Percentiles rank a stretch among this genome's conserved stretches.
Evolutionary conservation across 208 protist genomes (phyloP).

Genomic region (Zelonia costaricensis): DNA sequence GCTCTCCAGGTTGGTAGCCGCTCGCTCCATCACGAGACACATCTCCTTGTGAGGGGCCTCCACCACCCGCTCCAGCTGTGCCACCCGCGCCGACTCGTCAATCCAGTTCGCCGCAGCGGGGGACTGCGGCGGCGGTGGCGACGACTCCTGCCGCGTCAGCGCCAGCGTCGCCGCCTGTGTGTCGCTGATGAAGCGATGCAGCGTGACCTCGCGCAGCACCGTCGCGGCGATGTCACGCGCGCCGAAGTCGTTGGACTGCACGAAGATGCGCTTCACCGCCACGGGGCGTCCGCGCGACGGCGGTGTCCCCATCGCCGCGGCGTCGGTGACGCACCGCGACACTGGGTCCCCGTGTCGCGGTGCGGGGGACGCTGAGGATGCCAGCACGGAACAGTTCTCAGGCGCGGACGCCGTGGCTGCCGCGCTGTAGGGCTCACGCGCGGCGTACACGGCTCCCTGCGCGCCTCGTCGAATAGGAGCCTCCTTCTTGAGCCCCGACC

Average conservation of each 20-base stretch:
- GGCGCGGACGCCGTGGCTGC: not conserved
- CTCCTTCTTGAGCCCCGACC: constrained; percentile 55
- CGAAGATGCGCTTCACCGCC: constrained; percentile 87
- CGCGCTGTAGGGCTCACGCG: constrained; percentile 28
- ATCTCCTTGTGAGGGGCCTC: constrained; percentile 81
- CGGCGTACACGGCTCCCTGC: constrained; percentile 84
- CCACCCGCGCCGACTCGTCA: constrained; percentile 36
- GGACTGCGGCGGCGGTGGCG: not conserved
- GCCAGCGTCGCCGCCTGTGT: constrained; percentile 6
- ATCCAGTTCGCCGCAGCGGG: constrained; percentile 1
- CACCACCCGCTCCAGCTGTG: constrained; percentile 58
- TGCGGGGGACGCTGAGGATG: not conserved
- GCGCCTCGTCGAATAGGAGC: constrained; percentile 64
- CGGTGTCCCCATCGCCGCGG: no score
- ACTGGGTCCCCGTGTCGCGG: no score
- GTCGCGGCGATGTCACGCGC: constrained; percentile 62
- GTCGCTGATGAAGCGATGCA: constrained; percentile 46
- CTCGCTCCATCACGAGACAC: constrained; percentile 82
- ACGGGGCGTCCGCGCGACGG: constrained; percentile 27
- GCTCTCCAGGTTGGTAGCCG: constrained; percentile 62
- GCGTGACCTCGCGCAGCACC: constrained; percentile 74
- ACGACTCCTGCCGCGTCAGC: not conserved
- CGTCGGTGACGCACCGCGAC: no score
- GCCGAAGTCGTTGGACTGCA: constrained; percentile 72
- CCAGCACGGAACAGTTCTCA: not conserved